Conservation (phyloP, 2,329 filamentous ascomycete species). For the Aspergillus niger region DNA sequence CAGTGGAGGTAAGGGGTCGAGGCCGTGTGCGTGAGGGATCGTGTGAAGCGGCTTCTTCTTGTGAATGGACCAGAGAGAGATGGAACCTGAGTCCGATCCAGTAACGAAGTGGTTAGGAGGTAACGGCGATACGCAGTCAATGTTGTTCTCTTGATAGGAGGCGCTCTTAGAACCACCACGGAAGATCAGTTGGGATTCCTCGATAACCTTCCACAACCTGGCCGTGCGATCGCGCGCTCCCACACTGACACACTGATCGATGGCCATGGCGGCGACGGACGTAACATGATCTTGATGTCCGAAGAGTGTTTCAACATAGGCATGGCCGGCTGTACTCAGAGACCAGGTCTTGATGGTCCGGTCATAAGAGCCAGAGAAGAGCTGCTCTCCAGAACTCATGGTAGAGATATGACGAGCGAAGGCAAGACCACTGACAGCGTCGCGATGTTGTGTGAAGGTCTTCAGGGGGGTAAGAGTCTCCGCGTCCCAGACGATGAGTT, state of each 20-base stretch:
- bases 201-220: constrained; percentile 90
- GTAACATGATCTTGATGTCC: constrained; percentile 92
- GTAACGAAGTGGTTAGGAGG: constrained; percentile 89
- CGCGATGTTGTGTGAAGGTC: constrained; percentile 88
- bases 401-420: constrained; percentile 74
- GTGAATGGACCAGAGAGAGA: constrained; percentile 83
- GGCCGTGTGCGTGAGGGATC: constrained; percentile 77
- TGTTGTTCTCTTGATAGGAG: constrained; percentile 72
- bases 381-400: constrained; percentile 67
- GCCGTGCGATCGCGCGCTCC: constrained; percentile 90
- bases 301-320: constrained; percentile 93
- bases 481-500: constrained; percentile 86
- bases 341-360: constrained; percentile 96
- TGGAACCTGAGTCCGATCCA: constrained; percentile 83
- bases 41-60: constrained; percentile 94
- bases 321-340: constrained; percentile 72
- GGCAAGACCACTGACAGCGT: constrained; percentile 78
- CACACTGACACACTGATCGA: constrained; percentile 88
- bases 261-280: constrained; percentile 77
- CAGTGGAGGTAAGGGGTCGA: constrained; percentile 70
- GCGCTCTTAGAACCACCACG: constrained; percentile 67
- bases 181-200: constrained; percentile 94
- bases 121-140: constrained; percentile 91
- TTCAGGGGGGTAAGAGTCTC: constrained; percentile 74
- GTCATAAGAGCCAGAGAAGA: constrained; percentile 89